Evolutionary conservation across 139 green algal genomes (phyloP).

Genomic region (Micractinium sp.): DNA sequence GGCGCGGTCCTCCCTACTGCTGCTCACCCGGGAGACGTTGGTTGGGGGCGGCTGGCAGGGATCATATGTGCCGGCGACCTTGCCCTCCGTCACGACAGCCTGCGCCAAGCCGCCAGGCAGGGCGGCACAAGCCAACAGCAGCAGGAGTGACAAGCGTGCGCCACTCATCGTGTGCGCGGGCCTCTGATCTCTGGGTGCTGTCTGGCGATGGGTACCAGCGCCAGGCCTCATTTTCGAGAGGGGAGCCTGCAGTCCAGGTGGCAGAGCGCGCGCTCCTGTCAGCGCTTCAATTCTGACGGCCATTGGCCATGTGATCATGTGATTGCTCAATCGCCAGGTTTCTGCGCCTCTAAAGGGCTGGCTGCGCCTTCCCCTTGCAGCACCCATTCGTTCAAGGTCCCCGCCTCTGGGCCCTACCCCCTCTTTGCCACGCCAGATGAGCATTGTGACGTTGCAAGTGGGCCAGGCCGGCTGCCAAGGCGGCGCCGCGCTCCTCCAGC

Average conservation of each 20-base stretch:
- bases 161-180: too few relatives aligned
- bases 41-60: constrained; percentile 10
- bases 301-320: not conserved
- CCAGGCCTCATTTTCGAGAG: too few relatives aligned
- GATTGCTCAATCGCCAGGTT: not conserved
- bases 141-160: too few relatives aligned
- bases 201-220: too few relatives aligned
- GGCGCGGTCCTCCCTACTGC: not conserved
- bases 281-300: too few relatives aligned
- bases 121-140: not conserved
- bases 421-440: constrained; percentile 53
- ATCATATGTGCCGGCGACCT: constrained; percentile 1
- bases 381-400: not conserved
- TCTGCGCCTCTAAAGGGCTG: not conserved
- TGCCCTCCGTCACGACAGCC: not conserved
- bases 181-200: too few relatives aligned
- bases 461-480: constrained; percentile 89
- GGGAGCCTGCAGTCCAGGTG: too few relatives aligned
- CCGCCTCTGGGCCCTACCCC: not conserved
- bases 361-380: not conserved
- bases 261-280: too few relatives aligned
- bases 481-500: constrained; percentile 71
- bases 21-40: not conserved
- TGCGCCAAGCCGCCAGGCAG: not conserved
- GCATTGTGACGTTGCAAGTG: constrained; percentile 79